A percentile compares a stretch with the other conserved stretches of the same genome.
Conservation (phyloP, 2,329 filamentous ascomycete genomes). For the Ophiocordyceps unilateralis region DNA sequence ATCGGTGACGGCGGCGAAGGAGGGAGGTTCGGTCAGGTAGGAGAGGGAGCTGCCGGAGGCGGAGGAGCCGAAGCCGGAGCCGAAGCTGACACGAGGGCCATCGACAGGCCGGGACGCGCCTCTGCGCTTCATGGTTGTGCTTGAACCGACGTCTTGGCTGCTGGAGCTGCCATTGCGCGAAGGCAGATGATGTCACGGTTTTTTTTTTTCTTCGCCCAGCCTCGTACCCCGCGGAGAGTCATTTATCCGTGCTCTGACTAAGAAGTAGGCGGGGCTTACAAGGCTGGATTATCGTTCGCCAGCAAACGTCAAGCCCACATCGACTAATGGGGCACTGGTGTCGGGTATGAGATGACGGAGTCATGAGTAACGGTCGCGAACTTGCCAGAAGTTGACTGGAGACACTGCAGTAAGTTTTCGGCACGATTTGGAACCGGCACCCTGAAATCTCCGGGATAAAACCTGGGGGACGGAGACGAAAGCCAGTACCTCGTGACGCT, state of each 20-base stretch:
- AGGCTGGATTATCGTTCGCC: too few relatives aligned
- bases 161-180: too few relatives aligned
- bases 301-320: neutral
- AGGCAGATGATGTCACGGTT: neutral
- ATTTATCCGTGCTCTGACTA: neutral
- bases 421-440: neutral
- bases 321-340: neutral
- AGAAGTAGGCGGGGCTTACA: neutral
- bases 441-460: too few relatives aligned
- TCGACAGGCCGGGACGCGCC: neutral
- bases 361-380: neutral
- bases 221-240: neutral
- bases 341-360: neutral
- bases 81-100: neutral
- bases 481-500: too few relatives aligned
- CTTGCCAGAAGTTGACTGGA: too few relatives aligned
- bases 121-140: constrained; percentile 2
- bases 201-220: neutral
- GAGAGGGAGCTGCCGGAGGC: constrained; percentile 43
- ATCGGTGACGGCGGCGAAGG: constrained; percentile 61
- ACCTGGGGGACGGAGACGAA: too few relatives aligned
- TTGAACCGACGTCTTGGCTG: neutral
- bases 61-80: constrained; percentile 17
- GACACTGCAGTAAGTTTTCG: too few relatives aligned
- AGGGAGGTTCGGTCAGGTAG: constrained; percentile 72